phyloP scores from a whole-genome alignment of 2,329 filamentous ascomycete genomes.

The Simplicillium aogashimaense region DNA sequence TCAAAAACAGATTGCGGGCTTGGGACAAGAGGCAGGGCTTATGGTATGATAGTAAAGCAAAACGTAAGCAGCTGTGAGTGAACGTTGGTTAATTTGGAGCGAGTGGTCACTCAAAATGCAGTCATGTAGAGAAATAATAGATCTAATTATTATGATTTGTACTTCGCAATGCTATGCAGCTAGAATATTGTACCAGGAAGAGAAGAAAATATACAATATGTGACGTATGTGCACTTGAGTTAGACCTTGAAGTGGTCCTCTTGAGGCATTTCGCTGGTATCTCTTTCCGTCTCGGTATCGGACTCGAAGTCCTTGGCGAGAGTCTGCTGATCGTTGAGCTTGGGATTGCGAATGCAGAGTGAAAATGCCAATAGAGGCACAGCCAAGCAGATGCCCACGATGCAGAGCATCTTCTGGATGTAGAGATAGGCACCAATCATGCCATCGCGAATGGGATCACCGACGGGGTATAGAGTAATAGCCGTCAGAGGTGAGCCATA shows the following conservation, averaged over 20 bases:
- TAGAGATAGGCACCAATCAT: constrained; percentile 35
- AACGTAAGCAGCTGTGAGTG: too few relatives aligned
- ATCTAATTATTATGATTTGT: too few relatives aligned
- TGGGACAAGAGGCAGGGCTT: too few relatives aligned
- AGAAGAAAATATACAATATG: too few relatives aligned
- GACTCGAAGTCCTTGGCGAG: constrained; percentile 21
- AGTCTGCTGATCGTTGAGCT: constrained; percentile 33
- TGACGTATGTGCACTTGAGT: too few relatives aligned
- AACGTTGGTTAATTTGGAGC: too few relatives aligned
- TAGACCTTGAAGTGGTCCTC: background rate
- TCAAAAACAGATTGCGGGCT: too few relatives aligned
- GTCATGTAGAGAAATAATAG: too few relatives aligned
- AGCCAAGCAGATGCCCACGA: constrained; percentile 38
- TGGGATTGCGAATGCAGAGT: constrained; percentile 31
- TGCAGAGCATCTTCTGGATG: constrained; percentile 34
- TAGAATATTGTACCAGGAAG: too few relatives aligned
- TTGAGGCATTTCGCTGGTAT: background rate
- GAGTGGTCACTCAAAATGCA: too few relatives aligned
- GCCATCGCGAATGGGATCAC: constrained; percentile 29
- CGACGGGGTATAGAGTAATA: constrained; percentile 22
- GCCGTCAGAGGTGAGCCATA: constrained; percentile 22
- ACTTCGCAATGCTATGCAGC: too few relatives aligned
- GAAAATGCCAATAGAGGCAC: constrained; percentile 37
- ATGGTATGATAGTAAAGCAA: too few relatives aligned
- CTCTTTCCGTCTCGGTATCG: constrained; percentile 5